Evolutionary conservation across 2,329 filamentous ascomycete genomes (phyloP), one percentile per base, ranked within the genome.

Genomic region (Fusarium caatingaense): DNA sequence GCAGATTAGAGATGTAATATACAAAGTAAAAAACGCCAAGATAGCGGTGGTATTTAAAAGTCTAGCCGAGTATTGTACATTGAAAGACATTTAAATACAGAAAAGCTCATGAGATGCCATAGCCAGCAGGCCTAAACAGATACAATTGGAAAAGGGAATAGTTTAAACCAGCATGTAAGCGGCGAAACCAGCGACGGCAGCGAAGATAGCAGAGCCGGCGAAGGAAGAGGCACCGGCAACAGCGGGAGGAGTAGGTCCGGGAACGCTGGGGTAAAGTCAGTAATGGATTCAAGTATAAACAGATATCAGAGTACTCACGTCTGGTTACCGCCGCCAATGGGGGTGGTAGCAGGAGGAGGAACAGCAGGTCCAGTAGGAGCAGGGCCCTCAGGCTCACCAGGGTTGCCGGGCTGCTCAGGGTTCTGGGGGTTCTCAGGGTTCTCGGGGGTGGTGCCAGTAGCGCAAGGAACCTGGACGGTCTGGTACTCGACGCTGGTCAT

Each of bases 151-250:
- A 74, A 46, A 27, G 21, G 74, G 64, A 77, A 73, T 66, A 50
- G 78, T 77, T 86, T 89, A 89, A 78, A 83, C 84, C 76, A 89
- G 79, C 81, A 85, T 74, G 76, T 87, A 79, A 77, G 85, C 87
- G 66, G 81, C 83, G 59, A 86, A 77, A 81, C 85, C 87, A 79
- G 84, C 87, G 50, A 80, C 83, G 71, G 83, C 86, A 78, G 87
- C 87, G 76, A 88, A 79, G 76, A 84, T 66, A 76, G 83, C 83
- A 66, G 86, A 88, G 82, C 83, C 85, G 68, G 82, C 82, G 74
- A 88, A 77, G 76, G 83, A 81, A 74, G 82, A 81, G 71, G 87
- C 87, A 77, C 84, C 87, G 70, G 83, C 86, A 54, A 84, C 80
- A 68, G 77, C 74, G 65, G 80, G 77, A 69, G 73, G 71, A 76